Conservation (phyloP, 805 yeast genomes). For the Saturnispora sanitii region DNA sequence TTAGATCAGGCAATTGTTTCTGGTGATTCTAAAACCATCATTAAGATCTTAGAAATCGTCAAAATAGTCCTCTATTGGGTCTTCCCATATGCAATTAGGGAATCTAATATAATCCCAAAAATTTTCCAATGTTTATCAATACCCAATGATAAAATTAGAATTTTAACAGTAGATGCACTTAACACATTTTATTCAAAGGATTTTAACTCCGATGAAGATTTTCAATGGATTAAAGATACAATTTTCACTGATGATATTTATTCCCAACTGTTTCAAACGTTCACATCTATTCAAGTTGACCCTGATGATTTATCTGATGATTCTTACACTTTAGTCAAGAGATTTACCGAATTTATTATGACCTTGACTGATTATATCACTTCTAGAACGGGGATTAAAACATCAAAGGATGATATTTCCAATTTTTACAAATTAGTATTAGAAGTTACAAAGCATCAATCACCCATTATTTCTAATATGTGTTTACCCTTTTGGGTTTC, state of each 20-base stretch:
- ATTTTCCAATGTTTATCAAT: conserved; percentile 51
- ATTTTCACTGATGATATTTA: conserved; percentile 73
- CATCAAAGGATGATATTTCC: conserved; percentile 48
- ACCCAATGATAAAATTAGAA: conserved; percentile 55
- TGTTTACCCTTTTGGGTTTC: conserved; percentile 94
- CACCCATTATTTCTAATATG: conserved; percentile 82
- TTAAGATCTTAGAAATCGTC: conserved; percentile 67
- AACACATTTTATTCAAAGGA: conserved; percentile 80
- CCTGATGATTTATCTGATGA: conserved; percentile 64
- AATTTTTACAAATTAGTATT: conserved; percentile 68
- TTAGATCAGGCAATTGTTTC: conserved; percentile 35
- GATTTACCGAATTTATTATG: conserved; percentile 88
- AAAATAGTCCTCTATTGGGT: conserved; percentile 92
- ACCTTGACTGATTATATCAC: conserved; percentile 70
- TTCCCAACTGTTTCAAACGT: conserved; percentile 53
- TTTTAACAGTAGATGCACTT: conserved; percentile 81
- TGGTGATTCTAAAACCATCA: conserved; percentile 25
- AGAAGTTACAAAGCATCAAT: conserved; percentile 72
- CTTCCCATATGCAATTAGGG: conserved; percentile 60
- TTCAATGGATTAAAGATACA: conserved; percentile 66
- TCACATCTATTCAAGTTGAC: conserved; percentile 46
- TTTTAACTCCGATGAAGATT: conserved; percentile 58
- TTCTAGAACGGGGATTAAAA: conserved; percentile 19
- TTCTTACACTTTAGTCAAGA: conserved; percentile 72
- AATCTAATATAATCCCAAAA: conserved; percentile 54